These are phyloP conservation scores for Sarcodon sp. DNA, from an alignment of 768 basidiomycete genomes.

Conservation along the genomic window DNA sequence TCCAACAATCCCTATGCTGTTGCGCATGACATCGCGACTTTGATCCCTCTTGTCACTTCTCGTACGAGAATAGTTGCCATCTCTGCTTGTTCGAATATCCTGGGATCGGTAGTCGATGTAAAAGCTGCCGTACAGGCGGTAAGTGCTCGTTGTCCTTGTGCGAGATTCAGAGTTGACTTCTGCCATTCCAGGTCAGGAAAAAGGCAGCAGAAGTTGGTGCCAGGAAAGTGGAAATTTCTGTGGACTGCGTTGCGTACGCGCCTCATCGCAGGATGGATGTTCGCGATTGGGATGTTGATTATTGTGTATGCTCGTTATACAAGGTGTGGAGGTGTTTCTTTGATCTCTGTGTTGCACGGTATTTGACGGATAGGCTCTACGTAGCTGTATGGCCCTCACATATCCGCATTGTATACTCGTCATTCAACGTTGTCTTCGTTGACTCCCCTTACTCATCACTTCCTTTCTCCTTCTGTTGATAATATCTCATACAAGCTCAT, in stretches of 20 bases:
- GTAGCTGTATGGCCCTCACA: conserved; percentile 68
- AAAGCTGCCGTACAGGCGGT: conserved; percentile 40
- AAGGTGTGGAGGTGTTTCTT: conserved; percentile 33
- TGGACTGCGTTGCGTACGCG: conserved; percentile 74
- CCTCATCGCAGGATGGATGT: conserved; percentile 66
- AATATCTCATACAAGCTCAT: conserved; percentile 47
- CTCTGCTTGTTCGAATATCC: conserved; percentile 63
- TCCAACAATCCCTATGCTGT: conserved; percentile 56
- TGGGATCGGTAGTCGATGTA: conserved; percentile 54
- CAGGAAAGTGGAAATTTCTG: conserved; percentile 47
- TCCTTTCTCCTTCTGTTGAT: conserved; percentile 30
- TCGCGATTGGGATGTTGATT: conserved; percentile 68
- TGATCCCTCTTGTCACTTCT: conserved; percentile 46
- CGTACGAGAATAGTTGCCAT: conserved; percentile 66
- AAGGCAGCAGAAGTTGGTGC: conserved; percentile 39
- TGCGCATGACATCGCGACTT: conserved; percentile 34
- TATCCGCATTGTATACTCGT: conserved; percentile 53
- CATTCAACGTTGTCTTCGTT: conserved; percentile 30
- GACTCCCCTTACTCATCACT: conserved; percentile 55
- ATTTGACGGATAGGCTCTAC: not conserved
- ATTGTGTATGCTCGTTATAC: conserved; percentile 59
- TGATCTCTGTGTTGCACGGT: not conserved
- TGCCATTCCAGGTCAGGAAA: conserved; percentile 15
- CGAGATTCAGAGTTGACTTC: not conserved
- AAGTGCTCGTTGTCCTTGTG: not conserved